These are phyloP conservation scores for Ceriops tagal DNA, from an alignment of 345 rosid species.

Conservation along the genomic window DNA sequence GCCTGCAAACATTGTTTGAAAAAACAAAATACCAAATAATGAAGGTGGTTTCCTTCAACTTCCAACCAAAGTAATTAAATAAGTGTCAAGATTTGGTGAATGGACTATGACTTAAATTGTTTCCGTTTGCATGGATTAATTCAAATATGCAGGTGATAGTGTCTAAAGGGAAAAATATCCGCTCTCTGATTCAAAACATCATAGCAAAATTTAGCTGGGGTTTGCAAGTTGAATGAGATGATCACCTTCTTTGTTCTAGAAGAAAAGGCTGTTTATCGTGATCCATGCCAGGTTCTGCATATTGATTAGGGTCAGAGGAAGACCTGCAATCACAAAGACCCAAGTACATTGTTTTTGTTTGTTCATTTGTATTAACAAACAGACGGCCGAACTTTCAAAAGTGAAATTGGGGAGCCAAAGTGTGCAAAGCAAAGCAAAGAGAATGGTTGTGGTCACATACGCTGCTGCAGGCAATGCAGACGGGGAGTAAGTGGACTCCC, in stretches of 20 bases:
- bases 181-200: no score
- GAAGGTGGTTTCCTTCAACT: constrained; percentile 1
- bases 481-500: constrained; percentile 59
- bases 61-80: constrained; percentile 3
- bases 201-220: no score
- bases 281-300: constrained; percentile 19
- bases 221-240: no score
- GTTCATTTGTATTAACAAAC: not conserved
- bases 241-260: constrained; percentile 44
- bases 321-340: constrained; percentile 18
- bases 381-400: not conserved
- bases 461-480: constrained; percentile 32
- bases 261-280: constrained; percentile 48
- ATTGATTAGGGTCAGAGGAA: constrained; percentile 32
- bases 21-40: not conserved
- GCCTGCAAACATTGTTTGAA: constrained; percentile 32
- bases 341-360: not conserved
- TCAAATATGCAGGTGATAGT: no score
- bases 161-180: no score
- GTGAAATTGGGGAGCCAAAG: not conserved
- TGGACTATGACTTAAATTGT: no score
- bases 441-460: not conserved
- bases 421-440: not conserved
- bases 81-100: no score
- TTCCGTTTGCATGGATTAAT: no score